phyloP scores from a whole-genome alignment of 1,284 basidiomycete species.

The Pseudozyma tsukubaensis region DNA sequence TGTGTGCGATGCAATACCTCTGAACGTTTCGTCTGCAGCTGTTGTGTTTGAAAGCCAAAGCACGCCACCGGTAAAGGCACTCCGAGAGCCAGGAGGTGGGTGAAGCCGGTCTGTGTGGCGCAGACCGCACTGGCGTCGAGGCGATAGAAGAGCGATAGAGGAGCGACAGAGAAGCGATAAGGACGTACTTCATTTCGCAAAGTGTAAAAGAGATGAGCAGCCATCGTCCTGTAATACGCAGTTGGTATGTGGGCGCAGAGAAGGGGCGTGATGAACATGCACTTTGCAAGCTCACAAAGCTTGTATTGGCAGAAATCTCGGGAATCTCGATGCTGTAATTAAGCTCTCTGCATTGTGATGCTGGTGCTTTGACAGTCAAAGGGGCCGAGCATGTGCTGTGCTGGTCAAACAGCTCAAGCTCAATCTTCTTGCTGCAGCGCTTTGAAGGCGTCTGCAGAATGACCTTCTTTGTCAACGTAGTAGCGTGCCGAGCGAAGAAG shows the following conservation, averaged over 20 bases:
- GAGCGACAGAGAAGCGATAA: slow-evolving; percentile 3
- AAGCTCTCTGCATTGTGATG: slow-evolving; percentile 11
- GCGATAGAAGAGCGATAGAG: not conserved
- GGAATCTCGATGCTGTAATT: not conserved
- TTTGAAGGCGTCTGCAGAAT: slow-evolving; percentile 23
- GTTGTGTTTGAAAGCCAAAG: slow-evolving; percentile 9
- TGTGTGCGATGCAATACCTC: not conserved
- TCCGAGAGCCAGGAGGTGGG: not conserved
- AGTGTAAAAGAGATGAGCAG: slow-evolving; percentile 1
- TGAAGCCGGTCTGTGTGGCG: slow-evolving; percentile 9
- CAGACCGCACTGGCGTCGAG: slow-evolving; percentile 2
- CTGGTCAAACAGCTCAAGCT: slow-evolving; percentile 12
- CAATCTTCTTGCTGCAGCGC: slow-evolving; percentile 10
- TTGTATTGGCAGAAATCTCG: slow-evolving; percentile 6
- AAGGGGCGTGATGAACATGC: slow-evolving; percentile 6
- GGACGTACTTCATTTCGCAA: slow-evolving; percentile 23
- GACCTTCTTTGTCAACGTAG: slow-evolving; percentile 36
- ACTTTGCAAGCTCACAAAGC: slow-evolving; percentile 4
- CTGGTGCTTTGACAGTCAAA: not conserved
- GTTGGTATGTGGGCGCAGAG: slow-evolving; percentile 15
- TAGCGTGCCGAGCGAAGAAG: slow-evolving; percentile 33
- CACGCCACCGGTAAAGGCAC: slow-evolving; percentile 11
- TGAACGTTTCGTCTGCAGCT: not conserved
- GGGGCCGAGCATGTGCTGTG: not conserved
- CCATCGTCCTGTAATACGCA: too few species aligned